A percentile compares a stretch with the other conserved stretches of the same genome.
Evolutionary conservation across 768 basidiomycete genomes (phyloP).

Genomic region (Boletus vinaceobasis): DNA sequence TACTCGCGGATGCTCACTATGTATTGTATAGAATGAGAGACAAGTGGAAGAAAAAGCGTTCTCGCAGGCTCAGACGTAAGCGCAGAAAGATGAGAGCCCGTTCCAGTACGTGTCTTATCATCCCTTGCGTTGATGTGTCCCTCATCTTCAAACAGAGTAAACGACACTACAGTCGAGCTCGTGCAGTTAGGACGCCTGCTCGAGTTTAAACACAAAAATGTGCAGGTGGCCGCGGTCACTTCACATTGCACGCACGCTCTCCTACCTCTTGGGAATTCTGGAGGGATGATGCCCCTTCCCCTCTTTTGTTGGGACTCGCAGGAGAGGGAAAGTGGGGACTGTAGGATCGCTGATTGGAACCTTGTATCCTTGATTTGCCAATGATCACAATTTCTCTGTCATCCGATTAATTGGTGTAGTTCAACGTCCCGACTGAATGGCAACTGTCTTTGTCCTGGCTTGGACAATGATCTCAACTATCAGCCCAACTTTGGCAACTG

Average conservation of each 20-base stretch:
- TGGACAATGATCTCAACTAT: too few species aligned
- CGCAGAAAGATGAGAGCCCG: slow-evolving; percentile 96
- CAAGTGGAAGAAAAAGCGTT: slow-evolving; percentile 97
- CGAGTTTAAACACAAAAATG: slow-evolving; percentile 8
- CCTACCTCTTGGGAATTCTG: slow-evolving; percentile 22
- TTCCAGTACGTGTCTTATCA: slow-evolving; percentile 63
- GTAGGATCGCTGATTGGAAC: slow-evolving; percentile 20
- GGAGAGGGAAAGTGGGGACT: slow-evolving; percentile 18
- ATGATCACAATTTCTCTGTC: slow-evolving; percentile 10
- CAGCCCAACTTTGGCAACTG: too few species aligned
- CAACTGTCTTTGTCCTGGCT: background rate
- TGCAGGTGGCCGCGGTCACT: slow-evolving; percentile 15
- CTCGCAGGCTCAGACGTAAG: slow-evolving; percentile 88
- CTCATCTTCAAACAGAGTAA: slow-evolving; percentile 35
- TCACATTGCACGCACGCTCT: slow-evolving; percentile 26
- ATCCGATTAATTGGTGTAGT: background rate
- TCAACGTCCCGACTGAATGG: background rate
- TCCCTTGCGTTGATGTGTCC: background rate
- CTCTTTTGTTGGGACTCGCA: slow-evolving; percentile 25
- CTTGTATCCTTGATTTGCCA: slow-evolving; percentile 22
- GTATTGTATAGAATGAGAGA: slow-evolving; percentile 72
- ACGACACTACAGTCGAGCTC: slow-evolving; percentile 26
- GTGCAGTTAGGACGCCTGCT: slow-evolving; percentile 23
- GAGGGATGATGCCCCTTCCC: slow-evolving; percentile 18
- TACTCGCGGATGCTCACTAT: background rate